Conservation (phyloP, 2,329 filamentous ascomycete genomes). For the Ascochyta koolunga region DNA sequence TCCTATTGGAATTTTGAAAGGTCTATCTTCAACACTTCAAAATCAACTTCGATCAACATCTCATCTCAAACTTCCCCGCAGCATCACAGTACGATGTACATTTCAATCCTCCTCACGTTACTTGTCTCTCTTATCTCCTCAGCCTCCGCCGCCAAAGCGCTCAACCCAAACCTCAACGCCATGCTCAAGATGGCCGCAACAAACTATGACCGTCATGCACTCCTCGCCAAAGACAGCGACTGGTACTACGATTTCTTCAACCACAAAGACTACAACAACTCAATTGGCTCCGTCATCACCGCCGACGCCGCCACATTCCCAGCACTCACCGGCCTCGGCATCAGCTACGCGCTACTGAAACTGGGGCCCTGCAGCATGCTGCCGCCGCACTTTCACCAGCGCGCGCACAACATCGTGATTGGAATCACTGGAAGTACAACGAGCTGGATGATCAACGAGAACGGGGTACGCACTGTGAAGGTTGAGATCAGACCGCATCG, state of each 20-base stretch:
- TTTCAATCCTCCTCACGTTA: constrained; percentile 4
- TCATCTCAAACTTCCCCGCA: not conserved
- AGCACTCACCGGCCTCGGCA: constrained; percentile 54
- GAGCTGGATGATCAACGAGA: constrained; percentile 60
- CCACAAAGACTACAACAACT: constrained; percentile 52
- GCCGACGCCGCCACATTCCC: constrained; percentile 61
- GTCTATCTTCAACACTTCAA: not conserved
- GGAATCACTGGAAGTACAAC: constrained; percentile 56
- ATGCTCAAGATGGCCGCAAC: constrained; percentile 49
- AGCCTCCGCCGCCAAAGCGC: constrained; percentile 50
- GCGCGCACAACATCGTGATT: constrained; percentile 58
- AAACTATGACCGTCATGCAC: constrained; percentile 52
- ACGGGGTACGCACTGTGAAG: constrained; percentile 53
- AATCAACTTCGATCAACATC: not conserved
- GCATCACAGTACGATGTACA: constrained; percentile 3
- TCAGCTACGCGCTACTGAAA: constrained; percentile 55
- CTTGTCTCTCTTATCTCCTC: constrained; percentile 20
- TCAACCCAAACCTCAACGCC: constrained; percentile 50
- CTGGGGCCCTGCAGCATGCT: constrained; percentile 61
- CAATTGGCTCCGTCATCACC: constrained; percentile 57
- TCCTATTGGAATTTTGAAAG: constrained; percentile 4
- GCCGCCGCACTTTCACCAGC: constrained; percentile 58
- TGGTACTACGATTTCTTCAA: constrained; percentile 59
- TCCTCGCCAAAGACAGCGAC: constrained; percentile 50
- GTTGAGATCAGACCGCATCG: constrained; percentile 52